These are phyloP conservation scores for Petunia hybrid DNA, from an alignment of 305 asterid genomes.

Conservation along the genomic window DNA sequence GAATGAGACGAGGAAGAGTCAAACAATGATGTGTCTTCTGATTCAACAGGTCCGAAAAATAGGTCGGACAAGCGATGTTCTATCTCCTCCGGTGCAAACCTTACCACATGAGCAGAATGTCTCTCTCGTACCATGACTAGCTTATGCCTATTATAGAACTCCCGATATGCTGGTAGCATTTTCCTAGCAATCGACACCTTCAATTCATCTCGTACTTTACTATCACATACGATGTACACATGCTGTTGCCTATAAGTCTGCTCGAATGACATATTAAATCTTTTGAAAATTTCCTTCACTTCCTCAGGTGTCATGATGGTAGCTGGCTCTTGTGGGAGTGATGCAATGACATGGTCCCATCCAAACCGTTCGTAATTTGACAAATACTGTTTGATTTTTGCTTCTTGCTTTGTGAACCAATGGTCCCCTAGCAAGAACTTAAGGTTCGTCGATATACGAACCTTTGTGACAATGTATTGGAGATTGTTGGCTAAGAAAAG, in stretches of 20 bases:
- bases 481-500: conserved; percentile 78
- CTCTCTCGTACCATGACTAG: conserved; percentile 46
- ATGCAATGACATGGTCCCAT: conserved; percentile 70
- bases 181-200: conserved; percentile 56
- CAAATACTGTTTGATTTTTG: conserved; percentile 61
- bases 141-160: conserved; percentile 53
- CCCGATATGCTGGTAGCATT: conserved; percentile 54
- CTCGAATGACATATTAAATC: conserved; percentile 64
- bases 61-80: conserved; percentile 62
- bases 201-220: conserved; percentile 61
- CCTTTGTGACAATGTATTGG: conserved; percentile 65
- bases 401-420: conserved; percentile 67
- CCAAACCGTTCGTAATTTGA: conserved; percentile 64
- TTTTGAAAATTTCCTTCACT: conserved; percentile 57
- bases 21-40: conserved; percentile 49
- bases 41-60: conserved; percentile 51
- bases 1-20: conserved; percentile 44
- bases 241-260: conserved; percentile 67
- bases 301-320: conserved; percentile 42
- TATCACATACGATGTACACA: conserved; percentile 59
- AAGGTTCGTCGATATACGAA: conserved; percentile 57
- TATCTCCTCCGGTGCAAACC: conserved; percentile 76
- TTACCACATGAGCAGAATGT: conserved; percentile 46
- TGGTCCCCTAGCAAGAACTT: conserved; percentile 68
- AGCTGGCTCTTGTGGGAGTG: conserved; percentile 56